Base-by-base conservation (phyloP, 2,329 filamentous ascomycete species). In the Sclerotinia minor region DNA sequence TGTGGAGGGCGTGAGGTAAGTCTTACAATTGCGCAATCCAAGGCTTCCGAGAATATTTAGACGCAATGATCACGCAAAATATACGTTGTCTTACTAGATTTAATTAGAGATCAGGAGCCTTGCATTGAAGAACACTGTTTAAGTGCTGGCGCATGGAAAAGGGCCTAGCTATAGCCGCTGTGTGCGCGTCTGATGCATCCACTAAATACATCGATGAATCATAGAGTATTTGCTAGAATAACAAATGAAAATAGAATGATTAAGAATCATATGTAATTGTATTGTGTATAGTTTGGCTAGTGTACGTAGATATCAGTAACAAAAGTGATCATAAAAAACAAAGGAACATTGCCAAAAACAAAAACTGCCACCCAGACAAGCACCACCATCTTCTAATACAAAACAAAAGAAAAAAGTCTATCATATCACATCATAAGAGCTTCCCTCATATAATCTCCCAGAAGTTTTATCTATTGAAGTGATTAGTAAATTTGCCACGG, bases 391-490 rank as follows among this genome's bases (percentile, higher is more conserved):
- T 32, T 67, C 57, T 67, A 61, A 45, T 44, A 50, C 55, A 26
- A 59, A 3, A 45, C 15, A 45, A 19, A 45, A 50, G 15, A 6
- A 65, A 26, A 17, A 67, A 44, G n/a, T 44, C 26, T 50, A 24
- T 17, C 41, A 38, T 5, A 53, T 67, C 57, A 67, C 57, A 52
- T 67, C 47, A 44, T 50, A 19, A 67, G 47, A 35, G 65, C 65
- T 32, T 67, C 65, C 24, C 52, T 67, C 65, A 67, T 67, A 1
- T 52, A 63, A 52, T 67, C 32, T 32, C 65, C 65, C 19, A 67
- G 65, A 44, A 45, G 24, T 19, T 67, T 60, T 35, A 67, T 58
- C 65, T 67, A 35, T 13, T 21, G 11, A 63, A 5, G 26, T 44
- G 35, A n/a, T 67, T 52, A 67, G 55, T 26, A 19, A 8, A n/a